phyloP scores from a whole-genome alignment of 2,329 filamentous ascomycete species.

The Daldinia sp. region DNA sequence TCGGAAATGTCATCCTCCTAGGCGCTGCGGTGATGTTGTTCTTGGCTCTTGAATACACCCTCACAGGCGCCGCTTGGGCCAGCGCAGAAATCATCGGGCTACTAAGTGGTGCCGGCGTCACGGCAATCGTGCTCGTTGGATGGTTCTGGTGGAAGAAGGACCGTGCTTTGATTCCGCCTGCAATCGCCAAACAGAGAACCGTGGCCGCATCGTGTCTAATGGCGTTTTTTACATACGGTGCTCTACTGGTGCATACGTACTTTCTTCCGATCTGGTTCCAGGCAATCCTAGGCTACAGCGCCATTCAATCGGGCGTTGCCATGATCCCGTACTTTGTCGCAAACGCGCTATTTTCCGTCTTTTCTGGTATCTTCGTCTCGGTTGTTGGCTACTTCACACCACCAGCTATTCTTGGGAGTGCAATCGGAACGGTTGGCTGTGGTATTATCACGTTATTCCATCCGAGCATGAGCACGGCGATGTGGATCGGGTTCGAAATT shows the following conservation, averaged over 20 bases:
- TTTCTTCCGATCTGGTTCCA: conserved; percentile 57
- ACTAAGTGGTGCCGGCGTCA: conserved; percentile 40
- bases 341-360: conserved; percentile 39
- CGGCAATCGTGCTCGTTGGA: conserved; percentile 44
- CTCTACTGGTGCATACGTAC: conserved; percentile 54
- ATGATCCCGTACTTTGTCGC: conserved; percentile 42
- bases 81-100: conserved; percentile 54
- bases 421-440: conserved; percentile 48
- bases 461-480: conserved; percentile 44
- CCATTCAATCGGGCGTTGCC: conserved; percentile 40
- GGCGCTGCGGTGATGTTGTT: conserved; percentile 55
- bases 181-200: conserved; percentile 54
- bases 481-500: conserved; percentile 49
- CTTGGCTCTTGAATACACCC: conserved; percentile 58
- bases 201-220: conserved; percentile 52
- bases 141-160: conserved; percentile 52
- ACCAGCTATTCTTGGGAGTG: conserved; percentile 37
- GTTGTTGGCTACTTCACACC: conserved; percentile 40
- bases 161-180: conserved; percentile 54
- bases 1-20: conserved; percentile 56
- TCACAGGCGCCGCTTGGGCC: conserved; percentile 54
- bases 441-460: conserved; percentile 49
- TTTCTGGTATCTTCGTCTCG: conserved; percentile 39
- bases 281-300: conserved; percentile 44
- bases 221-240: conserved; percentile 52